phyloP scores from a whole-genome alignment of 2,329 filamentous ascomycete genomes.

The Coccinonectria pachysandricola region DNA sequence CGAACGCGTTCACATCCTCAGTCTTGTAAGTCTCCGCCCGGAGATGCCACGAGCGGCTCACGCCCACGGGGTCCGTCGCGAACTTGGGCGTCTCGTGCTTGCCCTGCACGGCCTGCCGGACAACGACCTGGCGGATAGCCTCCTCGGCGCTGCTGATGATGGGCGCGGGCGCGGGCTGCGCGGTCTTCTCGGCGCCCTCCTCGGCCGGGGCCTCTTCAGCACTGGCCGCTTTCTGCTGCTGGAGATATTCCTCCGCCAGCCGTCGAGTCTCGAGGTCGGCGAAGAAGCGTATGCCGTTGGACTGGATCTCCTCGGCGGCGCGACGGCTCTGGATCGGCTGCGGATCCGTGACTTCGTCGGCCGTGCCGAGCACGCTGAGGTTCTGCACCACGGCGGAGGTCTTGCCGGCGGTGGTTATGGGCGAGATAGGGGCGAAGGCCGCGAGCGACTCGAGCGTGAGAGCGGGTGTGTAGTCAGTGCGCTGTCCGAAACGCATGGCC shows the following conservation, averaged over 20 bases:
- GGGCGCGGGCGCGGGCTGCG: slow-evolving; percentile 8
- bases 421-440: slow-evolving; percentile 21
- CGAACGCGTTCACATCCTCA: slow-evolving; percentile 26
- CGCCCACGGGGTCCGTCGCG: slow-evolving; percentile 22
- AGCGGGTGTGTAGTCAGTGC: slow-evolving; percentile 22
- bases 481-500: slow-evolving; percentile 25
- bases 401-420: slow-evolving; percentile 18
- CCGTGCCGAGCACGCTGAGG: slow-evolving; percentile 26
- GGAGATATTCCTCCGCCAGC: slow-evolving; percentile 22
- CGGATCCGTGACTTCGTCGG: slow-evolving; percentile 23
- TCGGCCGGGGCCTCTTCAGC: slow-evolving; percentile 10
- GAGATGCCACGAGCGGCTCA: slow-evolving; percentile 28
- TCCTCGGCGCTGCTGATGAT: slow-evolving; percentile 25
- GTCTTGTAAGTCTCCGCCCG: slow-evolving; percentile 26
- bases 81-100: slow-evolving; percentile 27
- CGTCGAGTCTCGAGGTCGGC: slow-evolving; percentile 16
- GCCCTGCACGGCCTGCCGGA: slow-evolving; percentile 25
- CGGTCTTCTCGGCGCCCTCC: slow-evolving; percentile 5
- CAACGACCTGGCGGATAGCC: slow-evolving; percentile 22
- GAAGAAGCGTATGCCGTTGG: slow-evolving; percentile 17
- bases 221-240: slow-evolving; percentile 15
- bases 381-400: slow-evolving; percentile 25
- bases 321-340: slow-evolving; percentile 20
- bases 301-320: slow-evolving; percentile 22
- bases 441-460: slow-evolving; percentile 23